Base-by-base conservation (phyloP, 2,329 filamentous ascomycete species). In the Colletotrichum siamense region DNA sequence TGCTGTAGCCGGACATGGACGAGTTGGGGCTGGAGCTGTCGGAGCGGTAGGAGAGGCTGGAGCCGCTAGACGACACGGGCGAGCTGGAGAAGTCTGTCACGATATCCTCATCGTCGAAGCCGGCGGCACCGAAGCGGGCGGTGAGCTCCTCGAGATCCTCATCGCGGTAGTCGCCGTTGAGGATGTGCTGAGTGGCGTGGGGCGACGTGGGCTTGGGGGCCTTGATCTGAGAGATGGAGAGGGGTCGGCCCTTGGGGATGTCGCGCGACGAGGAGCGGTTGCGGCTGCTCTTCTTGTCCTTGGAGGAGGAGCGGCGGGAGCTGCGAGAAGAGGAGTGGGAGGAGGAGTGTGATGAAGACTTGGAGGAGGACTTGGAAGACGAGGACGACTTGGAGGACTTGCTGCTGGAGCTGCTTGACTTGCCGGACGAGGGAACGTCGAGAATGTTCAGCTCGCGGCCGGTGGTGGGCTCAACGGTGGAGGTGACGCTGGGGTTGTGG, bases 391-490 rank as follows among this genome's bases (percentile, higher is more conserved):
- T 76, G 34, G 70, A 74, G 18, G 74, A 76, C 70, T 76, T 76
- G 62, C 62, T 64, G 63, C 84, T 84, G 28, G 55, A 57, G 62
- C 84, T 86, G 39, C 86, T 84, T 24, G 86, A 85, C 79, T 87
- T 86, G 75, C 78, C 77, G 76, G 82, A 82, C 44, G 81, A 91
- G 85, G 96, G 95, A 77, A 98, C 95, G 86, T 99, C 96, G 86
- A 99, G 95, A 87, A 98, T 95, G 92, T 99, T 99, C 82, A 99
- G 92, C 87, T 96, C 95, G 86, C 97, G 96, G 88, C 96, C 95
- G 73, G 97, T 99, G 86, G 96, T 99, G 84, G 96, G 96, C 91
- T 99, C 97, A 80, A 95, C 94, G 84, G 95, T 98, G 84, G 94
- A 96, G 83, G 94, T 90, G 85, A 96, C 94, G 85, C 95, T 95